Conservation (phyloP, 352 stramenopile genomes). For the Pythium coloratum region DNA sequence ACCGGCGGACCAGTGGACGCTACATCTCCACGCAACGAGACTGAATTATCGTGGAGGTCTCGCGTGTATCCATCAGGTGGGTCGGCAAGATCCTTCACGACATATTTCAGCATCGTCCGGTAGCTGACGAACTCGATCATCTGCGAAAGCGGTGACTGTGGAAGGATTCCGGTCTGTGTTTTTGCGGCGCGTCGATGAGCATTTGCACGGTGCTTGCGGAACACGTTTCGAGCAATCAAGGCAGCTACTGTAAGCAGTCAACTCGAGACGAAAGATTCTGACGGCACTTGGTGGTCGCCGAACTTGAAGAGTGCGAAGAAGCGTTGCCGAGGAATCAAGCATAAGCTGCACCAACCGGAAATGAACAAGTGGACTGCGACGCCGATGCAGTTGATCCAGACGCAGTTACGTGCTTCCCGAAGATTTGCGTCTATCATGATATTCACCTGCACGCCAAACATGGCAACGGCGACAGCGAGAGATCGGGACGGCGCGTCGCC, state of each 20-base stretch:
- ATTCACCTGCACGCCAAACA: slow-evolving; percentile 10
- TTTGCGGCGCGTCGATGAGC: background rate
- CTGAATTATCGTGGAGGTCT: no score
- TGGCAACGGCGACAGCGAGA: background rate
- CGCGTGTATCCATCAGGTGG: background rate
- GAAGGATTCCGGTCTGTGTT: background rate
- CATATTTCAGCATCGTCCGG: background rate
- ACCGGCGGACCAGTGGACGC: background rate
- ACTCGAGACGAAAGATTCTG: slow-evolving; percentile 19
- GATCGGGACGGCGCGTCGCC: background rate
- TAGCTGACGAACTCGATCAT: background rate
- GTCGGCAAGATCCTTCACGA: background rate
- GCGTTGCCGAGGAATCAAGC: background rate
- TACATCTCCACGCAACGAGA: no score
- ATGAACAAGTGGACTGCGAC: slow-evolving; percentile 16
- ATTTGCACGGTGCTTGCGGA: slow-evolving; percentile 14
- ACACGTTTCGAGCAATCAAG: slow-evolving; percentile 21
- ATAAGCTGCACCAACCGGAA: slow-evolving; percentile 1
- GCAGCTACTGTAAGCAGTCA: slow-evolving; percentile 15
- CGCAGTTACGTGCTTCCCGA: slow-evolving; percentile 8
- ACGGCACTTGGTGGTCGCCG: slow-evolving; percentile 11
- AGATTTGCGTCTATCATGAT: slow-evolving; percentile 26
- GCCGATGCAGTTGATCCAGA: slow-evolving; percentile 13
- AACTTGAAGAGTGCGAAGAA: slow-evolving; percentile 15
- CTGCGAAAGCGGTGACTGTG: background rate